Evolutionary conservation across 352 stramenopile species (phyloP).

Genomic region (Achlya hypogyna): DNA sequence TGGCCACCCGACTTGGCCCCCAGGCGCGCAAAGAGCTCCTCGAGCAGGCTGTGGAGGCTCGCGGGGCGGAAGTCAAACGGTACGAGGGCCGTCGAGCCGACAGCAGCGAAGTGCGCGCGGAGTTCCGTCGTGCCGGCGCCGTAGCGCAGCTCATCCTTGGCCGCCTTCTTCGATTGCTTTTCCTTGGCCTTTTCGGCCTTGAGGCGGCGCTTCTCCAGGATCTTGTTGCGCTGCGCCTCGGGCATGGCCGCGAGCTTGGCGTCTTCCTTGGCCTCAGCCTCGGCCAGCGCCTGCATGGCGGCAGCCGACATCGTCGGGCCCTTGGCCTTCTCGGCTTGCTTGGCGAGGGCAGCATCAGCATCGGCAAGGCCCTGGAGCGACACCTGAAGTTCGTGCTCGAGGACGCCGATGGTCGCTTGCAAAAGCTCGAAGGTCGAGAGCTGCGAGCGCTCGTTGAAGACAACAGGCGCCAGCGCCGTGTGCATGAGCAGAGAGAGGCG

Average conservation of each 20-base stretch:
- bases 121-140: slow-evolving; percentile 55
- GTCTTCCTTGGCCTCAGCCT: slow-evolving; percentile 68
- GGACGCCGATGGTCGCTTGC: slow-evolving; percentile 28
- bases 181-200: slow-evolving; percentile 77
- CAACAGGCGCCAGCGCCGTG: slow-evolving; percentile 16
- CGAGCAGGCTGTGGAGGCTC: slow-evolving; percentile 37
- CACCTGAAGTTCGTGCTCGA: slow-evolving; percentile 40
- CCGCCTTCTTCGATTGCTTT: slow-evolving; percentile 63
- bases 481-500: slow-evolving; percentile 25
- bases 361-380: slow-evolving; percentile 48
- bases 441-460: slow-evolving; percentile 18
- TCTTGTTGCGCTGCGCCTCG: slow-evolving; percentile 47
- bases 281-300: slow-evolving; percentile 41
- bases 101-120: slow-evolving; percentile 34
- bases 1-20: slow-evolving; percentile 42
- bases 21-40: slow-evolving; percentile 56
- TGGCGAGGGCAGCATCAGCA: slow-evolving; percentile 42
- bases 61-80: slow-evolving; percentile 53
- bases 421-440: slow-evolving; percentile 42
- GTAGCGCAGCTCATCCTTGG: slow-evolving; percentile 57
- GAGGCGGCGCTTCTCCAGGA: slow-evolving; percentile 30
- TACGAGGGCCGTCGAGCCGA: slow-evolving; percentile 26
- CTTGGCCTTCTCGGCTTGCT: slow-evolving; percentile 54
- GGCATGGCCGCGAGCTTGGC: slow-evolving; percentile 72
- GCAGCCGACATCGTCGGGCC: slow-evolving; percentile 30